Evolutionary conservation across 208 protist genomes (phyloP), one percentile per base, ranked within the genome.

Genomic region (Leishmania tropica): DNA sequence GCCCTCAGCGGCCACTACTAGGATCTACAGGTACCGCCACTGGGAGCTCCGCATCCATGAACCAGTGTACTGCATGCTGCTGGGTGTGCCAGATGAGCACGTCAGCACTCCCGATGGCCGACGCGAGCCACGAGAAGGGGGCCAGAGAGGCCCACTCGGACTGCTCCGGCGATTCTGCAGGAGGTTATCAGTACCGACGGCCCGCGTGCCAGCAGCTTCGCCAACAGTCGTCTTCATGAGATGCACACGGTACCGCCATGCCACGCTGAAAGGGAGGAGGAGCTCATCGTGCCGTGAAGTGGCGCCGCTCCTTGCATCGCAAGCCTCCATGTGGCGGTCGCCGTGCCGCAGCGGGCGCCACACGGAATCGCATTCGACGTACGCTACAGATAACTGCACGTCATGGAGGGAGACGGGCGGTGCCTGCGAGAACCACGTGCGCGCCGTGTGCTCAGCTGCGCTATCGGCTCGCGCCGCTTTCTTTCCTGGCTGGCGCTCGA

Each of bases 331-430:
- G 40, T 47, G 5, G 56, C 54, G 3, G 37, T 19, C 21, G n/a
- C n/a, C 47, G 37, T n/a, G 60, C 21, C 35, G 60, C 60, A 72
- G 48, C 45, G 62, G 60, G 31, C 1, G 62, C 76, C 45, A 47
- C 28, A 68, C 62, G 0, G 60, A 37, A 28, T 65, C 83, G 10
- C 68, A 71, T 74, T 85, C 83, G 0, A 82, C 42, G 37, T 79
- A 81, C 0, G 71, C 64, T 28, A 82, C 60, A 60, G 62, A 79
- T n/a, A 85, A n/a, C 17, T 85, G 83, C 7, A 85, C 37, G 37
- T 85, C 70, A 58, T 79, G 78, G 7, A 81, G 74, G 58, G 83
- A 81, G 3, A 85, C 74, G 7, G 83, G 58, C 31, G 78, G 64
- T n/a, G 51, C 51, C 40, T 60, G 47, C 11, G 40, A 47, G 31